Base-by-base conservation (phyloP, 331 rosid genomes). In the Phaseolus coccineus region DNA sequence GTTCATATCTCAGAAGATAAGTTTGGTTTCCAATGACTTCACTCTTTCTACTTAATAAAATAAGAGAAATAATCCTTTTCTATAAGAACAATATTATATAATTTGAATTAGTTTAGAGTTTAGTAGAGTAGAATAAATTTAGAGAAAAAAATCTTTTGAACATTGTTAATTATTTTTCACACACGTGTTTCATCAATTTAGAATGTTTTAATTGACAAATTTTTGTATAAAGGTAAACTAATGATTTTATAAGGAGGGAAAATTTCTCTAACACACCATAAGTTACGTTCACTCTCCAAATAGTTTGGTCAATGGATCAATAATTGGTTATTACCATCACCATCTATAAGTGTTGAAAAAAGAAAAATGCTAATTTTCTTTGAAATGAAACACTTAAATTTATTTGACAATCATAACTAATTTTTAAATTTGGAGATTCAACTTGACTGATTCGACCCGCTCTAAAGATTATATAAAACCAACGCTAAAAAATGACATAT, bases 241-340 rank as follows among this genome's bases (percentile, higher is more conserved):
- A 33, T 35, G 6, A 9, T 33, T 15, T 63, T 33, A 5, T 15
- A 16, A 33, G 24, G 2, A 53, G 12, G 11, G 27, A n/a, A 51
- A 51, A 0, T 51, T 51, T 51, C 57, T 51, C 57, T 10, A 2
- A 1, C 25, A n/a, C 44, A 1, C 47, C 69, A 63, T 35, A 33
- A 33, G 35, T 64, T n/a, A 65, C 47, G 27, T 35, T 63, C 27
- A 63, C 47, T 33, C 69, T 35, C 33, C 47, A 3, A 63, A 16
- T 5, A 31, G 28, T 63, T 63, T 63, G 6, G 47, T 63, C 69
- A 63, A 35, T 63, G 69, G 13, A 63, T 33, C 47, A 16, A 63
- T 63, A 15, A 35, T 63, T 35, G 69, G 47, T 15, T 37, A 14
- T 30, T 28, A 33, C 8, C 68, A 5, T 62, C 25, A 15, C 16